These are phyloP conservation scores for Conringia planisiliqua DNA, from an alignment of 345 rosid species.

Conservation along the genomic window DNA sequence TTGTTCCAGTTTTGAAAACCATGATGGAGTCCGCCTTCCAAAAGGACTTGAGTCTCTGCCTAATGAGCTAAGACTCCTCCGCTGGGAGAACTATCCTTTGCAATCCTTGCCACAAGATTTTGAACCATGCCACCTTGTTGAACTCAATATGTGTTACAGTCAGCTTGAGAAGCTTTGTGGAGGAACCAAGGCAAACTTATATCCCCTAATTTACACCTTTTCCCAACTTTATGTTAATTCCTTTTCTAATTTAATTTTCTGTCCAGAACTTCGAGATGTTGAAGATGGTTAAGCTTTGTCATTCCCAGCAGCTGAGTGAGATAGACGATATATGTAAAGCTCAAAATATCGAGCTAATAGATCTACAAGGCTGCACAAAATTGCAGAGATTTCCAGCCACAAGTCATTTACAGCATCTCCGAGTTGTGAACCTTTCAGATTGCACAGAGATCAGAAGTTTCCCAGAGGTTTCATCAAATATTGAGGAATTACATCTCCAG, in stretches of 20 bases:
- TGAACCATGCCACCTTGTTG: constrained; percentile 14
- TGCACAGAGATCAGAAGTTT: not conserved
- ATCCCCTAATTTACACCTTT: not conserved
- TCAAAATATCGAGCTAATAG: not conserved
- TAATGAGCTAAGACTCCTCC: constrained; percentile 18
- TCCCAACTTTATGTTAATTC: not conserved
- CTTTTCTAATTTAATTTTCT: not conserved
- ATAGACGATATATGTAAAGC: not conserved
- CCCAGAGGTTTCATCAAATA: not conserved
- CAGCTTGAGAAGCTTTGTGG: constrained; percentile 23
- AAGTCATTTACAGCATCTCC: not conserved
- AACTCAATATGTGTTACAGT: constrained; percentile 14
- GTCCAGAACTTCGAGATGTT: not conserved
- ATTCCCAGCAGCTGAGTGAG: not conserved
- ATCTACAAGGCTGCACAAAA: constrained; percentile 13
- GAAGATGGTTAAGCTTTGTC: constrained; percentile 9
- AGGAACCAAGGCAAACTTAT: not conserved
- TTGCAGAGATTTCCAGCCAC: constrained; percentile 9
- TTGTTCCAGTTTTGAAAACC: not conserved
- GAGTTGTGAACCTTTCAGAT: not conserved
- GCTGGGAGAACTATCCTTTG: constrained; percentile 29
- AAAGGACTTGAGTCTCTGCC: constrained; percentile 12
- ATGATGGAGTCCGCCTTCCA: not conserved
- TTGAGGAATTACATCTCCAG: not conserved
- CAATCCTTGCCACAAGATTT: constrained; percentile 4